phyloP scores from a whole-genome alignment of 345 rosid species.

The Salix dunnii region DNA sequence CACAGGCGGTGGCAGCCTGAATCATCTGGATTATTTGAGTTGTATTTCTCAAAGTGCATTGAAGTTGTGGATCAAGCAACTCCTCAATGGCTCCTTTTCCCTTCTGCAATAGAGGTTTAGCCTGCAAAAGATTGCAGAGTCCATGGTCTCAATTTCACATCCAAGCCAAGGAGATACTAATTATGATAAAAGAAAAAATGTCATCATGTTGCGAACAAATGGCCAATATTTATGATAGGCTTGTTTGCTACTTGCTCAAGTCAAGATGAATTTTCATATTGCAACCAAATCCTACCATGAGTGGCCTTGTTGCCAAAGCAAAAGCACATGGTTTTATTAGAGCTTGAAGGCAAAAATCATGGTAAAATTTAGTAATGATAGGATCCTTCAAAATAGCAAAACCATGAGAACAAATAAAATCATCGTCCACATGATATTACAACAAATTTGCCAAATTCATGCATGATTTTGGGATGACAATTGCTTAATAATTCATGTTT shows the following conservation, averaged over 20 bases:
- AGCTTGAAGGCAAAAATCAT: not conserved
- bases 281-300: not conserved
- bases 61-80: conserved; percentile 61
- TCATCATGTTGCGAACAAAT: not conserved
- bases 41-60: conserved; percentile 34
- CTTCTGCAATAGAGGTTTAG: conserved; percentile 65
- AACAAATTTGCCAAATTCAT: not conserved
- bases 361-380: not conserved
- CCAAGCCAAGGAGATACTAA: not conserved
- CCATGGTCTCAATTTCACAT: not conserved
- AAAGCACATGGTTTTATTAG: not conserved
- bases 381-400: not conserved
- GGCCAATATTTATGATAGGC: not conserved
- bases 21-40: conserved; percentile 53
- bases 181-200: not conserved
- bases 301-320: not conserved
- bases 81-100: conserved; percentile 63
- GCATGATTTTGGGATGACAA: not conserved
- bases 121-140: conserved; percentile 38
- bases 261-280: not conserved
- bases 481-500: not conserved
- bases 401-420: not conserved
- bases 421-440: not conserved
- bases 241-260: not conserved
- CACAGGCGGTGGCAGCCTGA: conserved; percentile 72